phyloP scores from a whole-genome alignment of 164 flowering plant genomes.

The Annona cherimola region DNA sequence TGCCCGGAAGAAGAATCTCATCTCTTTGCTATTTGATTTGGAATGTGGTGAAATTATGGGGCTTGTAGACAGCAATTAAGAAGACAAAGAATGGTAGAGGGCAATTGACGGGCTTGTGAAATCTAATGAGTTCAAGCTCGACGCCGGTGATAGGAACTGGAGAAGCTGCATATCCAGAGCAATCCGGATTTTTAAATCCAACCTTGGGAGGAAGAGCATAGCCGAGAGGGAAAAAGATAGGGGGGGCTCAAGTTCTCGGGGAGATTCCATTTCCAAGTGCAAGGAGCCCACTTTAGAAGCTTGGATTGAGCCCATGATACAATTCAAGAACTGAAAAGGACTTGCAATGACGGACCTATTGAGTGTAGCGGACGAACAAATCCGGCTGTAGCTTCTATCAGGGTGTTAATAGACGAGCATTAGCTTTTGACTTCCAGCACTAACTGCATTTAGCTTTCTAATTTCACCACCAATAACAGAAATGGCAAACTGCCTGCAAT shows the following conservation, averaged over 20 bases:
- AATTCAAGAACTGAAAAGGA: conserved; percentile 25
- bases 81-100: conserved; percentile 63
- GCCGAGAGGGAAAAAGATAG: conserved; percentile 38
- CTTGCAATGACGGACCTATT: conserved; percentile 41
- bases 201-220: conserved; percentile 70
- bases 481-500: no score
- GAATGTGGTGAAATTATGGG: conserved; percentile 38
- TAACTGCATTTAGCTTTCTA: no score
- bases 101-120: conserved; percentile 57
- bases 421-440: no score
- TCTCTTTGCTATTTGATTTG: conserved; percentile 58
- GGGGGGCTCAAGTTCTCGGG: conserved; percentile 34
- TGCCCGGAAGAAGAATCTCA: conserved; percentile 76
- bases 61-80: conserved; percentile 37
- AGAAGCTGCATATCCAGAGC: conserved; percentile 55
- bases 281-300: conserved; percentile 64
- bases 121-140: conserved; percentile 61
- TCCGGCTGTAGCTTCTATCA: no score
- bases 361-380: no score
- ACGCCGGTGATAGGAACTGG: conserved; percentile 68
- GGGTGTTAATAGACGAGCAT: no score
- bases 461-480: no score
- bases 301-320: conserved; percentile 58
- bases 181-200: conserved; percentile 47
- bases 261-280: conserved; percentile 64